phyloP scores from a whole-genome alignment of 306 rosid genomes.

The Begonia loranthoides region DNA sequence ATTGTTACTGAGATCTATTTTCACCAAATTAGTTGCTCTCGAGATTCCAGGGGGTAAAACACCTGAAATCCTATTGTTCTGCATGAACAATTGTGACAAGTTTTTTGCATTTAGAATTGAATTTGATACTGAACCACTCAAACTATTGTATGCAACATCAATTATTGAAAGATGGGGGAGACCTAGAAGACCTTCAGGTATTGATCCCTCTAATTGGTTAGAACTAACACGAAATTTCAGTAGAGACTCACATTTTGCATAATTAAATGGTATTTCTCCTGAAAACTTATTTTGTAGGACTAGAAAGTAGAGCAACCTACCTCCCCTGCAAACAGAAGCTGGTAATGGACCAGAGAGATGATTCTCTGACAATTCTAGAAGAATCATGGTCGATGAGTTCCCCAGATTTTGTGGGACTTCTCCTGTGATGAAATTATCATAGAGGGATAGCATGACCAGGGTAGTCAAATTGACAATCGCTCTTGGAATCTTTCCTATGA shows the following conservation, averaged over 20 bases:
- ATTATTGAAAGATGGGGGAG: slow-evolving; percentile 74
- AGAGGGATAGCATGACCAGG: slow-evolving; percentile 57
- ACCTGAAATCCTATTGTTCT: slow-evolving; percentile 65
- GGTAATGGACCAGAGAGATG: slow-evolving; percentile 65
- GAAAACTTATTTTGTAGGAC: slow-evolving; percentile 55
- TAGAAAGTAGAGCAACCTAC: slow-evolving; percentile 51
- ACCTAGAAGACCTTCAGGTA: slow-evolving; percentile 56
- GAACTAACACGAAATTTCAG: slow-evolving; percentile 64
- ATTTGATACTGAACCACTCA: slow-evolving; percentile 49
- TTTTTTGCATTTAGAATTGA: slow-evolving; percentile 45
- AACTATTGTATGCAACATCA: slow-evolving; percentile 56
- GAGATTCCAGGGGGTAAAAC: slow-evolving; percentile 57
- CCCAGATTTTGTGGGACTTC: slow-evolving; percentile 60
- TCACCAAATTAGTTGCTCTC: slow-evolving; percentile 49
- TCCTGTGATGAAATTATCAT: slow-evolving; percentile 58
- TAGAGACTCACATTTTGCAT: slow-evolving; percentile 40
- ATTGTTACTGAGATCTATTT: slow-evolving; percentile 81
- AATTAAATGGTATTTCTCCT: slow-evolving; percentile 55
- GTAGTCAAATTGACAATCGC: slow-evolving; percentile 53
- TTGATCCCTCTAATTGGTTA: slow-evolving; percentile 55
- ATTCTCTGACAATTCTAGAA: slow-evolving; percentile 84
- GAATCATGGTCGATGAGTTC: slow-evolving; percentile 39
- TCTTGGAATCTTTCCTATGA: slow-evolving; percentile 58
- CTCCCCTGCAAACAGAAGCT: slow-evolving; percentile 57
- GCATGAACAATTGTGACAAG: slow-evolving; percentile 68